These are phyloP conservation scores for Clitoria ternatea DNA, from an alignment of 306 rosid species.

Conservation along the genomic window DNA sequence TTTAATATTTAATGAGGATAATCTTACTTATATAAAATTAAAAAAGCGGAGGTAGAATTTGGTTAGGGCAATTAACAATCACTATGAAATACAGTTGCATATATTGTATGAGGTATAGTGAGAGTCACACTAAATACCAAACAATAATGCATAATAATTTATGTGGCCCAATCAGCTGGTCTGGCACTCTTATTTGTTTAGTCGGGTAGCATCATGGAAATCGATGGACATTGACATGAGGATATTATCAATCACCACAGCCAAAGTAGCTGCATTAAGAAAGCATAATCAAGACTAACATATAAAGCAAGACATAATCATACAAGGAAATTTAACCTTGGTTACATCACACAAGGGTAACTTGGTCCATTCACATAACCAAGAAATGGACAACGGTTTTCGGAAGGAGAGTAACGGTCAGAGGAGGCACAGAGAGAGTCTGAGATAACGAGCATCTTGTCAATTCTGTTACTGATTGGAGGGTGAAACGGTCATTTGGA, in stretches of 20 bases:
- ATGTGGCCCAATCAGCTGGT: constrained; percentile 27
- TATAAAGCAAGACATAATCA: constrained; percentile 27
- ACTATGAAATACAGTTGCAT: not conserved
- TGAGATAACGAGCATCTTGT: not conserved
- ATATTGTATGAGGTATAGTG: not conserved
- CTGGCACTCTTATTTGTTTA: not conserved
- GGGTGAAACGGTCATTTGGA: constrained; percentile 27
- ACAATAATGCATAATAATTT: constrained; percentile 1
- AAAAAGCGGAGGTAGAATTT: no score
- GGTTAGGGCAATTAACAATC: not conserved
- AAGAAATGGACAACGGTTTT: not conserved
- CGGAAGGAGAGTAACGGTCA: constrained; percentile 32
- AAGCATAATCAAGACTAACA: constrained; percentile 25
- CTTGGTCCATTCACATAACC: not conserved
- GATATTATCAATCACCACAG: constrained; percentile 28
- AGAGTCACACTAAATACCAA: not conserved
- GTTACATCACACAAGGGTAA: constrained; percentile 25
- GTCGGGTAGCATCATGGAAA: constrained; percentile 26
- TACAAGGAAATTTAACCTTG: constrained; percentile 17
- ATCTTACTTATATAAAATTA: no score
- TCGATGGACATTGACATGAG: constrained; percentile 25
- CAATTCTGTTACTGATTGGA: constrained; percentile 18
- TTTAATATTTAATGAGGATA: no score
- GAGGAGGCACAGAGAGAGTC: constrained; percentile 16
- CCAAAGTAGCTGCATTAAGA: constrained; percentile 35